A percentile compares a stretch with the other conserved stretches of the same genome.
phyloP scores from a whole-genome alignment of 805 yeast genomes.

The Saturnispora serradocipensis region DNA sequence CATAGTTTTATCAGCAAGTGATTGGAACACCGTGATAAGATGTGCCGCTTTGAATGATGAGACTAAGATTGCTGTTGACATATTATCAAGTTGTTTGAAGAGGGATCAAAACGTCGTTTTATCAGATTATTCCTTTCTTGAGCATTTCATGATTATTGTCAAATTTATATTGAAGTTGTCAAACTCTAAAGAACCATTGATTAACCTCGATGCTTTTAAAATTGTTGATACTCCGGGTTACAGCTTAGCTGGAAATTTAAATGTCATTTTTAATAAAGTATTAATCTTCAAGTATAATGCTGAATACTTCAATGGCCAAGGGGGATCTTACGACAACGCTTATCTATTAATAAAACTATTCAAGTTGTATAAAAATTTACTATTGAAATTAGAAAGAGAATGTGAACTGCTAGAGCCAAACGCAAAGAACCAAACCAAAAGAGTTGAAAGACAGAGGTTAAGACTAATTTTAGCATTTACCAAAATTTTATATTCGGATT shows the following conservation, averaged over 20 bases:
- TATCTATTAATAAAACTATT: slow-evolving; percentile 35
- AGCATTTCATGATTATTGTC: slow-evolving; percentile 26
- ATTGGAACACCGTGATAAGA: slow-evolving; percentile 25
- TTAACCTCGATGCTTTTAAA: slow-evolving; percentile 19
- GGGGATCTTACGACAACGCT: slow-evolving; percentile 22
- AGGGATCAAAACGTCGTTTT: slow-evolving; percentile 42
- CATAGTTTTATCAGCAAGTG: slow-evolving; percentile 15
- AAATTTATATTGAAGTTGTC: slow-evolving; percentile 22
- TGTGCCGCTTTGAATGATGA: slow-evolving; percentile 20
- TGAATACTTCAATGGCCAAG: slow-evolving; percentile 5
- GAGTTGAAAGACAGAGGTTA: slow-evolving; percentile 22
- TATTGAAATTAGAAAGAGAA: slow-evolving; percentile 22
- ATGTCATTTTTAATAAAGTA: slow-evolving; percentile 13
- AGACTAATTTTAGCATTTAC: slow-evolving; percentile 27
- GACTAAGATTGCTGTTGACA: slow-evolving; percentile 31
- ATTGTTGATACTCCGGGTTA: slow-evolving; percentile 10
- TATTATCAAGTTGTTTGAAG: slow-evolving; percentile 36
- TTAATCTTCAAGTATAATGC: slow-evolving; percentile 15
- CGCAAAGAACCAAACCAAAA: slow-evolving; percentile 16
- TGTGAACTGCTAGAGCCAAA: slow-evolving; percentile 17
- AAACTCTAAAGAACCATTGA: slow-evolving; percentile 22
- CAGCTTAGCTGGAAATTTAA: slow-evolving; percentile 12
- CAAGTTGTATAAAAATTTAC: slow-evolving; percentile 28
- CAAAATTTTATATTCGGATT: slow-evolving; percentile 23
- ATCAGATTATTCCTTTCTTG: slow-evolving; percentile 44